These are phyloP conservation scores for Thalassiosira gravida DNA, from an alignment of 352 stramenopile genomes.

Conservation along the genomic window DNA sequence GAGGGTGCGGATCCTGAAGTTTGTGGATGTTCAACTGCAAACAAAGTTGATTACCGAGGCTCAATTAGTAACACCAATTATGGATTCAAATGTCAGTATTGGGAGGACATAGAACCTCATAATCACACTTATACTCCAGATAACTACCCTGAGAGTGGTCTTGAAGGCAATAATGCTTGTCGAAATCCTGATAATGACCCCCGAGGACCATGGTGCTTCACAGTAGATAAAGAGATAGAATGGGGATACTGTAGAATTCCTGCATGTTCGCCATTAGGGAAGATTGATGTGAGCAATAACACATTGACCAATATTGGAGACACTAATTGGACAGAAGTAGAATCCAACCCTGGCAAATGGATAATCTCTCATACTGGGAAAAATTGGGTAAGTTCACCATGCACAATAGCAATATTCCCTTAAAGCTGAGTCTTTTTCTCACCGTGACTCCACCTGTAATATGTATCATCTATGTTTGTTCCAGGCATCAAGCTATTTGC, in stretches of 20 bases:
- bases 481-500: no score
- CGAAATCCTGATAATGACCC: not conserved
- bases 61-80: conserved; percentile 1
- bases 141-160: not conserved
- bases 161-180: not conserved
- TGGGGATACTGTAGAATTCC: no score
- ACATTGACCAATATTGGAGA: not conserved
- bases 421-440: no score
- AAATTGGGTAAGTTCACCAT: no score
- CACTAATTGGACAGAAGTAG: not conserved
- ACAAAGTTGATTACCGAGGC: conserved; percentile 15
- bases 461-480: no score
- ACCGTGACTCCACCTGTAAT: no score
- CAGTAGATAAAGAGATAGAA: no score
- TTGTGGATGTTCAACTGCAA: conserved; percentile 6
- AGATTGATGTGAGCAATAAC: not conserved
- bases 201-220: not conserved
- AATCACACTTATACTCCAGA: not conserved
- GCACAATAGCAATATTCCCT: no score
- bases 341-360: not conserved
- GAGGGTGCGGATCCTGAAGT: conserved; percentile 8
- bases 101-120: not conserved
- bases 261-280: no score
- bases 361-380: no score
- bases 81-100: conserved; percentile 5